Evolutionary conservation across 345 rosid genomes (phyloP), one percentile per base, ranked within the genome.

Genomic region (Pistacia vera): DNA sequence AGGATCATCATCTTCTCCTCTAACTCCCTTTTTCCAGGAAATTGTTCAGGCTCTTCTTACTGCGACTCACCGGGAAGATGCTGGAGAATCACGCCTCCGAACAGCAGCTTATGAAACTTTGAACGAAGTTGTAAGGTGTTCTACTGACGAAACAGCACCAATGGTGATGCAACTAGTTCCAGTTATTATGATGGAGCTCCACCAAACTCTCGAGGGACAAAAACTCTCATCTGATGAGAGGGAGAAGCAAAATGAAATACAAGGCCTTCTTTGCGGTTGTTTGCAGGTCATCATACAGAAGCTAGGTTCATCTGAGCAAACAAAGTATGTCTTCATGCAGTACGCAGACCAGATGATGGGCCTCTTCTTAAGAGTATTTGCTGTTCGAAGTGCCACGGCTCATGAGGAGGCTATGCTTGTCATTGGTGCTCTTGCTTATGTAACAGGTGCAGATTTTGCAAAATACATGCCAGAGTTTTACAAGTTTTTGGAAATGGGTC

Each of bases 101-200:
- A 91, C 92, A 25, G 92, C 96, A 38, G 96, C 96, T 0, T 91
- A 91, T 62, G 96, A 90, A 77, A 86, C 92, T 16, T 54, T 90
- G 74, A 90, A 90, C 77, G 92, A 90, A 81, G 92, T 87, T 60
- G 94, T 90, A 65, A 85, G 94, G 83, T 88, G 92, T 78, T 88
- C 92, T 1, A 87, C 83, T 68, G 85, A 83, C 3, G 78, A 79
- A 72, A 83, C 79, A 11, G 73, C 83, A 17, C 74, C 85, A 0
- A 83, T 83, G 85, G 85, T 83, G 62, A 25, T 80, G 73, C 85
- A 83, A 48, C 56, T 83, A 51, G 77, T 83, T 56, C 85, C 85
- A 2, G 49, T 83, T 36, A 76, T 83, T 41, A 83, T 80, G 83
- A 76, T 46, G 63, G 85, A 83, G 83, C 85, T 83, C 44, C 85